Base-by-base conservation (phyloP, 2,329 filamentous ascomycete species). In the Onygenales sp. region DNA sequence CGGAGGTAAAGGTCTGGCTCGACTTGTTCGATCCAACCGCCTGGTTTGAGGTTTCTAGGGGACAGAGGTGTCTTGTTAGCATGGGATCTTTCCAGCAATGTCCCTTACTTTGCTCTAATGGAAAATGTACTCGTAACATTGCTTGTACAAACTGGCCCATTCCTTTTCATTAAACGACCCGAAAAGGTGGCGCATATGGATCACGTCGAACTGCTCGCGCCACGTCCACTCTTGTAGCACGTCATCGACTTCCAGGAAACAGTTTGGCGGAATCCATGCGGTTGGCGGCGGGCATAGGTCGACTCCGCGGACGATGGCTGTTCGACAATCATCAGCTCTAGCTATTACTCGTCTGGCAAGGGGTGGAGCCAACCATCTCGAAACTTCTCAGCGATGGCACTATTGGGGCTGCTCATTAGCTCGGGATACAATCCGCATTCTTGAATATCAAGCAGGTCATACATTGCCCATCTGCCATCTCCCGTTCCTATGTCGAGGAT, bases 1-100 rank as follows among this genome's bases (percentile, higher is more conserved):
- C 46, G 47, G 5, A 59, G 57, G 2, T 55, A 48, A 40, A 62
- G 58, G 27, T 51, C 56, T 1, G 61, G 42, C 54, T 67, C 65
- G 42, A 59, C 49, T 49, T 67, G 65, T 56, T 67, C 65, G 51
- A 67, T 59, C 50, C 59, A 65, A 46, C 58, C 65, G 14, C 65
- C 65, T 9, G 65, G 62, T n/a, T 57, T 58, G 42, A 66, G 59
- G 52, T 67, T 62, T 34, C 63, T 66, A 39, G 17, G 17, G 17
- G 17, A 17, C 17, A 17, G 17, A 17, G 17, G 21, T 27, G 4
- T 27, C 21, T 39, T 39, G 6, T 9, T 39, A 10, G 36, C 3
- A n/a, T n/a, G 13, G 36, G 6, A 39, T 17, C 17, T 17, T 17
- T 17, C 2, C 17, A 17, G 17, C 17, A 17, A 17, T 17, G 17